These are phyloP conservation scores for Clausena lansium DNA, from an alignment of 345 rosid genomes.

Conservation along the genomic window DNA sequence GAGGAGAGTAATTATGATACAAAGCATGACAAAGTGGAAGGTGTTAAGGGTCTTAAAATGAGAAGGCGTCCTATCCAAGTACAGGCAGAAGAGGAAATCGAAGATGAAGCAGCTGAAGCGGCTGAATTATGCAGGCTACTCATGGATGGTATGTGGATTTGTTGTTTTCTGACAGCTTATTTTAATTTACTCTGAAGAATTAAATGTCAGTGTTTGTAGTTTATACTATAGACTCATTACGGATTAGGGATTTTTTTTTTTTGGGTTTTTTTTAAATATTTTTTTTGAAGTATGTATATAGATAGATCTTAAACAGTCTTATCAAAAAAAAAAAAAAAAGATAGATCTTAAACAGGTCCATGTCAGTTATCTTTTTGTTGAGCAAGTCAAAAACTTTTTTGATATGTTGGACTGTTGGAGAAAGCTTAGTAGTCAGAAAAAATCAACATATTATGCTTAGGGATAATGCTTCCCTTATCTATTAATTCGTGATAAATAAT, in stretches of 20 bases:
- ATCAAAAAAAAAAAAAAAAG: too few relatives aligned
- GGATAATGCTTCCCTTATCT: not conserved
- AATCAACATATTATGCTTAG: not conserved
- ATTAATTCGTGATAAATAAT: not conserved
- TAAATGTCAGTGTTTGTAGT: not conserved
- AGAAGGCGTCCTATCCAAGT: constrained; percentile 72
- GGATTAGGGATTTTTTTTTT: not conserved
- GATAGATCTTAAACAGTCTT: too few relatives aligned
- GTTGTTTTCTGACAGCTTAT: constrained; percentile 5
- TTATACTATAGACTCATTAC: not conserved
- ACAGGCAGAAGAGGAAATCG: constrained; percentile 88
- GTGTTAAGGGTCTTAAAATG: constrained; percentile 91
- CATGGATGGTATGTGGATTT: constrained; percentile 76
- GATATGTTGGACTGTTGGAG: not conserved
- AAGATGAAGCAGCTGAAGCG: constrained; percentile 96
- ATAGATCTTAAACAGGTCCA: too few relatives aligned
- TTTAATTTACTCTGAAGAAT: not conserved
- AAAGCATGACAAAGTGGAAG: constrained; percentile 70
- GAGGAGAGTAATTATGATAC: constrained; percentile 58
- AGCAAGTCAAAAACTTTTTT: not conserved
- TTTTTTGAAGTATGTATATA: too few relatives aligned
- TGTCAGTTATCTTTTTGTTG: not conserved
- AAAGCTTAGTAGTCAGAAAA: not conserved
- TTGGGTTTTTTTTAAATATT: too few relatives aligned
- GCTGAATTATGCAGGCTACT: constrained; percentile 88